Conservation (phyloP, 345 rosid genomes). For the Diplotaxis tenuifolia region DNA sequence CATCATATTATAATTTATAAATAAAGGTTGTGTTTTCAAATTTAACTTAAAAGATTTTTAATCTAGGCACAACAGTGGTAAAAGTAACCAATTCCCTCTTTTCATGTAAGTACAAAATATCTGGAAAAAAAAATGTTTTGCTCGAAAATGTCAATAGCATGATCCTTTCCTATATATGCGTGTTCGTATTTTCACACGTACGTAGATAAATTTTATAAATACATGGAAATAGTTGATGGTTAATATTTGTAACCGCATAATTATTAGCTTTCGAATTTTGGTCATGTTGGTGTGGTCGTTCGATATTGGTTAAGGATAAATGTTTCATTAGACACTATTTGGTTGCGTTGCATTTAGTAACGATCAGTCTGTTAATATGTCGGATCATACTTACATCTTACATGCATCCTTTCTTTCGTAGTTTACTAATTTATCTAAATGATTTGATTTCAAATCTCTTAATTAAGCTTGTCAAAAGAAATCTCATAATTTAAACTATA, state of each 20-base stretch:
- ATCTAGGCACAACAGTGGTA: neutral
- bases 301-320: neutral
- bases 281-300: neutral
- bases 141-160: too few relatives aligned
- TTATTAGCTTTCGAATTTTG: neutral
- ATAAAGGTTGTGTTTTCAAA: neutral
- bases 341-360: neutral
- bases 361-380: neutral
- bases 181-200: too few relatives aligned
- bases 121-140: neutral
- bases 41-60: neutral
- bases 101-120: neutral
- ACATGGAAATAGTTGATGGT: neutral
- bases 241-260: neutral
- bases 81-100: neutral
- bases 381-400: neutral
- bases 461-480: too few relatives aligned
- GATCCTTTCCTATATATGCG: too few relatives aligned
- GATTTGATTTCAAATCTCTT: constrained; percentile 10
- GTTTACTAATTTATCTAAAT: neutral
- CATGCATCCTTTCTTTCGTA: constrained; percentile 5
- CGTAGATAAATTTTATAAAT: too few relatives aligned
- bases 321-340: neutral
- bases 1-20: neutral
- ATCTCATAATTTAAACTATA: too few relatives aligned